Evolutionary conservation across 2,329 filamentous ascomycete genomes (phyloP), one percentile per base, ranked within the genome.

Genomic region (Fusarium falciforme): DNA sequence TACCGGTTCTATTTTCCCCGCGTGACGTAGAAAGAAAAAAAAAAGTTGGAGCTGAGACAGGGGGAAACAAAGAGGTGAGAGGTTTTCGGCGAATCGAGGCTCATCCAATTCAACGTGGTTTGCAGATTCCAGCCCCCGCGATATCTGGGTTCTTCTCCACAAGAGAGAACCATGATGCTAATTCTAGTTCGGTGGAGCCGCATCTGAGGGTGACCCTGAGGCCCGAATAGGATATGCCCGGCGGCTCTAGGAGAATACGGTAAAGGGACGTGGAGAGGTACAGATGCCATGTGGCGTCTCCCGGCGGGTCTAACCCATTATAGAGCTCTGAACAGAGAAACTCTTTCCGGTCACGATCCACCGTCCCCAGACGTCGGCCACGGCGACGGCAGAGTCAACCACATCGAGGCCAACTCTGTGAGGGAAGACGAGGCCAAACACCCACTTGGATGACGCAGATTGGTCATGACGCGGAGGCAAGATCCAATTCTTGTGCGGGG

Each of bases 261-360:
- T 3, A 25, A 49, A 47, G 12, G 4, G 9, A 22, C 9, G 10
- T 35, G 33, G 64, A 60, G 55, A 29, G 35, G 22, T 6, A 36
- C 38, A 20, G 31, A 22, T 54, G 20, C 44, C n/a, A 25, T 40
- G 61, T 58, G 58, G 64, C 33, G 31, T 29, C 8, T 0, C 1
- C 1, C 77, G 77, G 74, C 77, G 77, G 72, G n/a, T 22, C 77
- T 79, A 79, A 31, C 77, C 58, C 10, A 17, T 68, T 76, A 44
- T 12, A 31, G 42, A 8, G 1, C 1, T 63, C 66, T 74, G 40
- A 58, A 71, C 55, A 66, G 67, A 73, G 75, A 77, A 78, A 75
- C 54, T 74, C 63, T 68, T 67, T 40, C 77, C 75, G 68, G 63
- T 33, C 17, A 58, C 68, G 67, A 64, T 69, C 68, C 74, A 70